These are phyloP conservation scores for Metarhizium brunneum DNA, from an alignment of 2,329 filamentous ascomycete species.

Conservation along the genomic window DNA sequence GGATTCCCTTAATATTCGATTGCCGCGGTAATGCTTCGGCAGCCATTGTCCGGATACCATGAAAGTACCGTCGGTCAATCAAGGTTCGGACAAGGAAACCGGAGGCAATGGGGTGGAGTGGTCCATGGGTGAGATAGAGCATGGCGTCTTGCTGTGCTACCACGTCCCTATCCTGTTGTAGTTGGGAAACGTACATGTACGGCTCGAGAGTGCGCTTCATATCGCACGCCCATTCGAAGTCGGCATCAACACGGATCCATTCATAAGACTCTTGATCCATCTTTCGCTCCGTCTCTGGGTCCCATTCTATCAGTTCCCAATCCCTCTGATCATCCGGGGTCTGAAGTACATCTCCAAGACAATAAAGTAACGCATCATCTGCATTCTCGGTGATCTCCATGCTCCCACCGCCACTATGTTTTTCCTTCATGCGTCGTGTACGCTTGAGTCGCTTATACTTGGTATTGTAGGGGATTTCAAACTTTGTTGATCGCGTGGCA, in stretches of 20 bases:
- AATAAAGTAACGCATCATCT: slow-evolving; percentile 81
- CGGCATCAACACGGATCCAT: slow-evolving; percentile 96
- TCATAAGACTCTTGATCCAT: slow-evolving; percentile 98
- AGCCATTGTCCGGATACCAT: slow-evolving; percentile 83
- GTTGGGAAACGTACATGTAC: slow-evolving; percentile 96
- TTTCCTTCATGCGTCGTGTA: slow-evolving; percentile 73
- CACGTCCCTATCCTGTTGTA: slow-evolving; percentile 94
- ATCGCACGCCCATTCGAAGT: slow-evolving; percentile 94
- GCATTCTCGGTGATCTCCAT: slow-evolving; percentile 53
- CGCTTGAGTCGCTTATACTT: slow-evolving; percentile 97
- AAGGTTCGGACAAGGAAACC: slow-evolving; percentile 84
- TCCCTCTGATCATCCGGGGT: slow-evolving; percentile 69
- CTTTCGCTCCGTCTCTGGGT: slow-evolving; percentile 72
- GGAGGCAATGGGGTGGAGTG: slow-evolving; percentile 71
- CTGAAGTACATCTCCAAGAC: slow-evolving; percentile 83
- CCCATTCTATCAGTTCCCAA: slow-evolving; percentile 86
- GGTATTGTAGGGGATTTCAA: slow-evolving; percentile 97
- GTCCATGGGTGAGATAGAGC: slow-evolving; percentile 58
- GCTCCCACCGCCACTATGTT: slow-evolving; percentile 46
- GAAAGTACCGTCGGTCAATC: slow-evolving; percentile 86
- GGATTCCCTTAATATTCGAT: slow-evolving; percentile 52
- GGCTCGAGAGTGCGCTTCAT: slow-evolving; percentile 75
- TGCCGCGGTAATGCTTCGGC: slow-evolving; percentile 70
- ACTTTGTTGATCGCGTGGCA: slow-evolving; percentile 61
- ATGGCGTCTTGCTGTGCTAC: slow-evolving; percentile 76